Base-by-base conservation (phyloP, 2,329 filamentous ascomycete species). In the Lecanicillium sp. region DNA sequence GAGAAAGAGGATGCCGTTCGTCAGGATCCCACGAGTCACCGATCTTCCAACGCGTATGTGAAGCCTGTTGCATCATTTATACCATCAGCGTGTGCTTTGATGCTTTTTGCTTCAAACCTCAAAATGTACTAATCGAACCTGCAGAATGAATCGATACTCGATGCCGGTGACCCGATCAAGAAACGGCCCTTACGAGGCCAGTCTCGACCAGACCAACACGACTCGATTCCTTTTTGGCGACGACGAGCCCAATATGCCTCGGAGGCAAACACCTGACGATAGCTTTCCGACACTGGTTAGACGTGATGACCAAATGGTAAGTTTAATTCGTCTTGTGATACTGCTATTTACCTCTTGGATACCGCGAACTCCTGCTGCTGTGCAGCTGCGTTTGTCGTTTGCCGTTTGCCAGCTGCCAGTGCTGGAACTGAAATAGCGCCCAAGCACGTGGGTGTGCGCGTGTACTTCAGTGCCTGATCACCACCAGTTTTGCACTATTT, bases 171-270 rank as follows among this genome's bases (percentile, higher is more conserved):
- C 84, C 34, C 74, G 75, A 44, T 77, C 80, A 48, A 77, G 82
- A 48, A 79, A 72, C 48, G 76, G 81, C 46, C 65, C 79, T 51
- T 79, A 83, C 54, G 79, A 81, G 48, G 72, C 79, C 50, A 75
- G 76, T 29, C 68, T 94, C 41, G 88, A 92, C 45, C 82, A 86
- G 49, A 87, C 87, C 53, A 89, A 92, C 63, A 88, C 86, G 11
- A 77, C 87, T 18, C 81, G 84, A 40, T 94, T 94, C 54, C 70
- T 95, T 28, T 94, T 96, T 57, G 83, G 84, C 44, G 84, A 87
- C 51, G 87, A 88, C 44, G 81, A 88, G 39, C 49, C 57, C 9
- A 58, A 76, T 85, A 30, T 56, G 17, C 50, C 49, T 11, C 56
- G 52, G 18, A 53, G 48, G 63, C 79, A 81, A 40, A 78, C 79